phyloP scores from a whole-genome alignment of 495 filamentous ascomycete genomes.

The Penicillium maclennaniae region DNA sequence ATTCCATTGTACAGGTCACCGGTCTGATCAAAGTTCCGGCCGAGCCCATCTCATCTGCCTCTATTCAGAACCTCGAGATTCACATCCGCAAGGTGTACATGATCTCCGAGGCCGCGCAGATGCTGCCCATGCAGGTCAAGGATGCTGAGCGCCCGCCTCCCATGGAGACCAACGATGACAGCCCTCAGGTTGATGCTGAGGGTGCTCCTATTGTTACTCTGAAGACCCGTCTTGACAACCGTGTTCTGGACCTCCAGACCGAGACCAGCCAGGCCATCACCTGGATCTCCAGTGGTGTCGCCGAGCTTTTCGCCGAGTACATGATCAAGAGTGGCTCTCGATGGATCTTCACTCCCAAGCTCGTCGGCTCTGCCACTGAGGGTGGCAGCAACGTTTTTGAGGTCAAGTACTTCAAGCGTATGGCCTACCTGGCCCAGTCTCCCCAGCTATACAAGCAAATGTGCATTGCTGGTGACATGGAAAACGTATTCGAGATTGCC shows the following conservation, averaged over 20 bases:
- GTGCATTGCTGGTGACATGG: slow-evolving; percentile 87
- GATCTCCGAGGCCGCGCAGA: slow-evolving; percentile 58
- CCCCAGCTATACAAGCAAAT: slow-evolving; percentile 97
- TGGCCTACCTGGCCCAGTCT: slow-evolving; percentile 85
- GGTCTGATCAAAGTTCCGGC: slow-evolving; percentile 71
- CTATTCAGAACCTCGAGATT: slow-evolving; percentile 71
- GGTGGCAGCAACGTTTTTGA: slow-evolving; percentile 93
- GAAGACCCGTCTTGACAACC: slow-evolving; percentile 80
- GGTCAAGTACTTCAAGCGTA: slow-evolving; percentile 82
- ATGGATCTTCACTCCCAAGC: slow-evolving; percentile 84
- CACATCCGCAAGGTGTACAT: slow-evolving; percentile 77
- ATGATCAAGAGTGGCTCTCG: slow-evolving; percentile 72
- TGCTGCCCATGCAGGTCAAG: slow-evolving; percentile 71
- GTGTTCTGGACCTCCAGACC: slow-evolving; percentile 84
- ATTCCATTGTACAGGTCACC: slow-evolving; percentile 75
- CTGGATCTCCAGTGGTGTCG: slow-evolving; percentile 75
- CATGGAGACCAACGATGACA: slow-evolving; percentile 40
- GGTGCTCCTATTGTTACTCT: slow-evolving; percentile 63
- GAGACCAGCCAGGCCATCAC: slow-evolving; percentile 85
- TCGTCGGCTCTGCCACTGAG: slow-evolving; percentile 88
- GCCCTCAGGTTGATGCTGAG: slow-evolving; percentile 41
- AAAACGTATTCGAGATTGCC: slow-evolving; percentile 84
- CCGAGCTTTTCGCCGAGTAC: slow-evolving; percentile 75
- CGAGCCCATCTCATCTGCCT: slow-evolving; percentile 74
- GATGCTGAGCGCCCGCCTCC: slow-evolving; percentile 54